Base-by-base conservation (phyloP, 2,329 filamentous ascomycete genomes). In the Aspergillus luchuensis region DNA sequence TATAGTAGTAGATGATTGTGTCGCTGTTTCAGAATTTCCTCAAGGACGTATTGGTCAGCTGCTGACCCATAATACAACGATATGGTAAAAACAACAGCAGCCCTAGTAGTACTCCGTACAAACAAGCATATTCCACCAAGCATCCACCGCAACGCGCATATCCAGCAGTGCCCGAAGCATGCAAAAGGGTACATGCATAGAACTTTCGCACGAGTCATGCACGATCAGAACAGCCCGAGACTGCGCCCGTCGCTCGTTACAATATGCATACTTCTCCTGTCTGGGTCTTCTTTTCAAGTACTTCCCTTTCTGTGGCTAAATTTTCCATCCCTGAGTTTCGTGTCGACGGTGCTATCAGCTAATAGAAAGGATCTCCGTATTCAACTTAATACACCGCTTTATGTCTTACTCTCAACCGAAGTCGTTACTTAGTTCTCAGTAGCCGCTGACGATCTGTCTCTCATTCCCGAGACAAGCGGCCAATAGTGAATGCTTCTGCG, bases 391-490 rank as follows among this genome's bases (percentile, higher is more conserved):
- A 33, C 47, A 50, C 47, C 47, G 47, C 47, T 50, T 8, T 8
- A 30, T 50, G 47, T 50, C 47, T 50, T 50, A 50, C 23, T 30
- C 23, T 49, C 23, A 8, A 30, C 11, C 15, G 23, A 33, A 30
- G 45, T 28, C 23, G 47, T 11, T 25, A 25, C 15, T 49, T 49
- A n/a, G 25, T 30, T 17, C n/a, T 8, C 47, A 25, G 47, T 50
- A 50, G 47, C 47, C 25, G 23, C 25, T 17, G 47, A 50, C 25
- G 47, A 50, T 50, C 47, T 50, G 47, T 50, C 47, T 50, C 23
- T 33, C 13, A 28, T 50, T 50, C 15, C 25, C 47, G 47, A 17
- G 47, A 33, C n/a, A 28, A 15, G 25, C 7, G 17, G 47, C 47
- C 47, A 50, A 50, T 50, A n/a, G 25, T 50, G 47, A 30, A 30